phyloP scores from a whole-genome alignment of 768 basidiomycete genomes.

The Leccinum rimulosum region DNA sequence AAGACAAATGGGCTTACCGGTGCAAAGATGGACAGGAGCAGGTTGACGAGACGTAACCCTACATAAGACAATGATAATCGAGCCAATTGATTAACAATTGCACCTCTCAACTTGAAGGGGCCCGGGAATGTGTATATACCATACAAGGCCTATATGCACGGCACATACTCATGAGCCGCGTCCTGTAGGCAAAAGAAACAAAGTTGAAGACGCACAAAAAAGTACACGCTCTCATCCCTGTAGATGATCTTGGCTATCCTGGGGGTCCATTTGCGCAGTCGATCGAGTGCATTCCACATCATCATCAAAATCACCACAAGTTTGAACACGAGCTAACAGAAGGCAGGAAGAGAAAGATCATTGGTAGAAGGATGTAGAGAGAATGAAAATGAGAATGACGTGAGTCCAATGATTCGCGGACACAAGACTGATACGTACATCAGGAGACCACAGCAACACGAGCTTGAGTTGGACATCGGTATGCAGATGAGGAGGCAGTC shows the following conservation, averaged over 20 bases:
- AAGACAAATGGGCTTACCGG: conserved; percentile 18
- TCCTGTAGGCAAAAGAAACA: background rate
- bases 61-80: no score
- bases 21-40: conserved; percentile 19
- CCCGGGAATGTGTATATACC: conserved; percentile 7
- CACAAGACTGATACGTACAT: conserved; percentile 14
- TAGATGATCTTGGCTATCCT: conserved; percentile 5
- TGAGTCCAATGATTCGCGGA: background rate
- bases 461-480: no score
- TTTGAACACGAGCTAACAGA: conserved; percentile 29
- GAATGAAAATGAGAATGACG: background rate
- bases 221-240: conserved; percentile 27
- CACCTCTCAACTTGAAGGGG: no score
- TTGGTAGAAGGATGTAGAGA: background rate
- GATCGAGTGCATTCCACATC: conserved; percentile 30
- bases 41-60: conserved; percentile 21
- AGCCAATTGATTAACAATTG: background rate
- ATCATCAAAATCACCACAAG: conserved; percentile 29
- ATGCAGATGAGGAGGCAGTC: background rate
- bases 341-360: background rate
- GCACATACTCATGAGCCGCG: background rate
- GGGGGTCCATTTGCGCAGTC: conserved; percentile 15
- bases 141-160: background rate
- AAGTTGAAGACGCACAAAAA: conserved; percentile 21
- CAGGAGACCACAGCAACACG: conserved; percentile 30